Percentiles rank a stretch among this genome's conserved stretches.
phyloP scores from a whole-genome alignment of 768 basidiomycete species.

The Filobasidium floriforme region DNA sequence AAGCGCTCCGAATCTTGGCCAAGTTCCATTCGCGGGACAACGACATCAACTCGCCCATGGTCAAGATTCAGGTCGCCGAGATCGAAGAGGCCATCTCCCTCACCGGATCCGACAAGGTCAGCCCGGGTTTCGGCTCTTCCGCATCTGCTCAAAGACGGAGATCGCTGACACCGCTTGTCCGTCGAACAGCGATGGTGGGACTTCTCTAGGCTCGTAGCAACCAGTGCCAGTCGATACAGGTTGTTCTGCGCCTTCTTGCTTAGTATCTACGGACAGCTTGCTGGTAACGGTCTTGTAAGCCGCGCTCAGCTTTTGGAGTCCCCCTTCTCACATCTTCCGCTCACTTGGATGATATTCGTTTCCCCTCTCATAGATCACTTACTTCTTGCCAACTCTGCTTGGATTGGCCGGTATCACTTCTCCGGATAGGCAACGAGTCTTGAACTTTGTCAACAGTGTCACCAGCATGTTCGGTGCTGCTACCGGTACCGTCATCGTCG shows the following conservation, averaged over 20 bases:
- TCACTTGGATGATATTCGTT: neutral
- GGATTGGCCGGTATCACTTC: conserved; percentile 43
- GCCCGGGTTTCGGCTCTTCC: no score
- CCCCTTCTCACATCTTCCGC: conserved; percentile 48
- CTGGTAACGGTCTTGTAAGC: conserved; percentile 36
- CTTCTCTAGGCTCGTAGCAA: conserved; percentile 53
- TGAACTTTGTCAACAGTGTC: conserved; percentile 53
- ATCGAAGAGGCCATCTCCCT: conserved; percentile 53
- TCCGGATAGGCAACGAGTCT: conserved; percentile 43
- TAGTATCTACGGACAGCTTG: no score
- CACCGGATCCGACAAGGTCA: conserved; percentile 41
- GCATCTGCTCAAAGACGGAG: no score
- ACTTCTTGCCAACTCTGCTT: conserved; percentile 37
- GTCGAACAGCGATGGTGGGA: conserved; percentile 53
- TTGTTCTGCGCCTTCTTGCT: no score
- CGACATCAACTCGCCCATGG: conserved; percentile 51
- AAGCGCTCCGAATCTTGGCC: conserved; percentile 51
- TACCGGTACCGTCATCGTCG: conserved; percentile 48
- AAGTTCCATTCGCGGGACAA: conserved; percentile 51
- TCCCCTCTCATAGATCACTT: conserved; percentile 30
- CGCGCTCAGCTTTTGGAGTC: conserved; percentile 53
- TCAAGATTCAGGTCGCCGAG: conserved; percentile 53
- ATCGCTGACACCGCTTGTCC: no score
- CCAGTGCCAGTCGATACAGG: conserved; percentile 43
- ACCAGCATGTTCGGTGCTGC: conserved; percentile 50